Conservation (phyloP, 345 rosid species). For the Gossypium arboreum region DNA sequence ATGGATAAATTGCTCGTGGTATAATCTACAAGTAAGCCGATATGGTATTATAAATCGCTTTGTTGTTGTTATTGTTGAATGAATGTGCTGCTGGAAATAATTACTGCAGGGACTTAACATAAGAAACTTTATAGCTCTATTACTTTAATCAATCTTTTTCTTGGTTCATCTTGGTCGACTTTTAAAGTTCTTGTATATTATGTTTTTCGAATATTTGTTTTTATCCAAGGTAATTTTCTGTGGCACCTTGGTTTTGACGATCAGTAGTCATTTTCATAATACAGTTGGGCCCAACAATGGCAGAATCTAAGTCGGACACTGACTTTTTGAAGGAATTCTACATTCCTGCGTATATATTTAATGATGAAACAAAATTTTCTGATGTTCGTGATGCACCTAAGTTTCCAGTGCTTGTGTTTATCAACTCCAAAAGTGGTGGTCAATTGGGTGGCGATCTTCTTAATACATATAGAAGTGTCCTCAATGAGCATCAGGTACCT, state of each 20-base stretch:
- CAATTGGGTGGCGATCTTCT: slow-evolving; percentile 83
- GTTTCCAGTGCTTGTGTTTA: slow-evolving; percentile 68
- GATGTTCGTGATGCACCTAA: slow-evolving; percentile 26
- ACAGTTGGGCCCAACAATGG: slow-evolving; percentile 32
- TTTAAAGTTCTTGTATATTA: not conserved
- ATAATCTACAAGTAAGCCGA: not conserved
- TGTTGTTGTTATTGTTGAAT: not conserved
- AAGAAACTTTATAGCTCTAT: not conserved
- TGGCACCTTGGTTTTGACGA: not conserved
- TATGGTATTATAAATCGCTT: too few species aligned
- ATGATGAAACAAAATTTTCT: slow-evolving; percentile 31
- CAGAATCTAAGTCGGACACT: slow-evolving; percentile 26
- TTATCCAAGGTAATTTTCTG: not conserved
- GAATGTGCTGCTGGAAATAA: not conserved
- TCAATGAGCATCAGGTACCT: slow-evolving; percentile 55
- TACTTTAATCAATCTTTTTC: not conserved
- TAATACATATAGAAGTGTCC: slow-evolving; percentile 50
- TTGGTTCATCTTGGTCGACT: not conserved
- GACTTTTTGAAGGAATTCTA: slow-evolving; percentile 37
- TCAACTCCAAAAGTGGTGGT: slow-evolving; percentile 88
- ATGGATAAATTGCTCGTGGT: not conserved
- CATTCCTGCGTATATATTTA: slow-evolving; percentile 53
- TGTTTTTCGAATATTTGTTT: not conserved
- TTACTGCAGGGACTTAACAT: not conserved
- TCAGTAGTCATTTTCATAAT: not conserved